Percentiles rank a stretch among this genome's conserved stretches.
phyloP scores from a whole-genome alignment of 1,284 basidiomycete genomes.

The Anthracocystis setariae region DNA sequence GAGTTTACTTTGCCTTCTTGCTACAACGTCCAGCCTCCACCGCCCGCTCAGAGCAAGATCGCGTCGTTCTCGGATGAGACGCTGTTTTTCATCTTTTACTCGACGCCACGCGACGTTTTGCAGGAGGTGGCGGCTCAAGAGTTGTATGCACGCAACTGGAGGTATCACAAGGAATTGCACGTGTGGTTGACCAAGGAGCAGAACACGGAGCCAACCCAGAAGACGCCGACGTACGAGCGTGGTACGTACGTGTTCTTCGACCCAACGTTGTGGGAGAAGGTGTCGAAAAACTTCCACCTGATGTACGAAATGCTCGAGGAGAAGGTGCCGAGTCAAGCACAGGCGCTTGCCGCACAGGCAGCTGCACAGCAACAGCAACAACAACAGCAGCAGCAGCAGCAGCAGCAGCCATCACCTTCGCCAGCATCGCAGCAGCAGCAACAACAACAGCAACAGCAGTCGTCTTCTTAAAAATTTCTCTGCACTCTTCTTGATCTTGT shows the following conservation, averaged over 20 bases:
- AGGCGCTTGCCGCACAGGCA: conserved; percentile 43
- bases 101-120: conserved; percentile 87
- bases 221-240: conserved; percentile 87
- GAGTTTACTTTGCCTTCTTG: conserved; percentile 89
- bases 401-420: conserved; percentile 11
- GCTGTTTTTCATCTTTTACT: conserved; percentile 98
- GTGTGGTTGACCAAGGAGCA: conserved; percentile 96
- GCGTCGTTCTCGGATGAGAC: conserved; percentile 94
- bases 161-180: conserved; percentile 93
- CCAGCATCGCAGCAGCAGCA: conserved; percentile 12
- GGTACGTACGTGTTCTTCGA: conserved; percentile 93
- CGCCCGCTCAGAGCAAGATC: conserved; percentile 86
- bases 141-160: conserved; percentile 96
- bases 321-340: conserved; percentile 70
- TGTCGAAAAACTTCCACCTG: conserved; percentile 78
- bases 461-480: too few species aligned
- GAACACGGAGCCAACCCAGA: conserved; percentile 81
- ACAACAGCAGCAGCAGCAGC: conserved; percentile 17
- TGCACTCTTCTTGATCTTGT: not conserved
- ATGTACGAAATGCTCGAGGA: conserved; percentile 87
- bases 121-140: conserved; percentile 96
- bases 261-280: conserved; percentile 85
- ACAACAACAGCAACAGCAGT: conserved; percentile 13
- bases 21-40: conserved; percentile 91
- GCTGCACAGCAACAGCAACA: conserved; percentile 45